phyloP scores from a whole-genome alignment of 768 basidiomycete species.

The Pisolithus orientalis region DNA sequence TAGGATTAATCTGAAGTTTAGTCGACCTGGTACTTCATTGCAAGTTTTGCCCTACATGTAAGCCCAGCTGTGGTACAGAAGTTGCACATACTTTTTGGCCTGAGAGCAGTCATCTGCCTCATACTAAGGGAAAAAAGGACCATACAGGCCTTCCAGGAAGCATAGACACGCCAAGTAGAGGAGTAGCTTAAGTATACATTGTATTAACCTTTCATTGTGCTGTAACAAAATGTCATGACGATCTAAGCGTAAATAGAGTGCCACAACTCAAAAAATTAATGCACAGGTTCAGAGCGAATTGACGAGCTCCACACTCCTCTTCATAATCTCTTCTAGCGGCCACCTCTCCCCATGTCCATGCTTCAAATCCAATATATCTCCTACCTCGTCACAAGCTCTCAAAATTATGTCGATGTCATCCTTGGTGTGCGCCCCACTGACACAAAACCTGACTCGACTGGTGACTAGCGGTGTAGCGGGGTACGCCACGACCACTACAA shows the following conservation, averaged over 20 bases:
- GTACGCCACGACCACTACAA: conserved; percentile 87
- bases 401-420: conserved; percentile 88
- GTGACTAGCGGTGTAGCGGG: conserved; percentile 88
- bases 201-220: neutral
- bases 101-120: too few species aligned
- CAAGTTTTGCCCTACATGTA: too few species aligned
- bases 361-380: conserved; percentile 86
- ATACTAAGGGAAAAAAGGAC: too few species aligned
- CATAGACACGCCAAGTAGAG: too few species aligned
- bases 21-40: too few species aligned
- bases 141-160: too few species aligned
- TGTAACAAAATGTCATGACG: neutral
- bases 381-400: conserved; percentile 86
- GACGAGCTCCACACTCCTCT: conserved; percentile 71
- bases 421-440: conserved; percentile 94
- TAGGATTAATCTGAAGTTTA: too few species aligned
- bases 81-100: too few species aligned
- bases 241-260: too few species aligned
- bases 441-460: conserved; percentile 86
- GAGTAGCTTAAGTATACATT: too few species aligned
- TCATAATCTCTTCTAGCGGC: conserved; percentile 68
- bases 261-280: neutral
- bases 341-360: conserved; percentile 69
- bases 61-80: too few species aligned
- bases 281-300: conserved; percentile 20